Percentiles rank a stretch among this genome's conserved stretches.
phyloP scores from a whole-genome alignment of 75 land plant species.

The Picea sitchensis region DNA sequence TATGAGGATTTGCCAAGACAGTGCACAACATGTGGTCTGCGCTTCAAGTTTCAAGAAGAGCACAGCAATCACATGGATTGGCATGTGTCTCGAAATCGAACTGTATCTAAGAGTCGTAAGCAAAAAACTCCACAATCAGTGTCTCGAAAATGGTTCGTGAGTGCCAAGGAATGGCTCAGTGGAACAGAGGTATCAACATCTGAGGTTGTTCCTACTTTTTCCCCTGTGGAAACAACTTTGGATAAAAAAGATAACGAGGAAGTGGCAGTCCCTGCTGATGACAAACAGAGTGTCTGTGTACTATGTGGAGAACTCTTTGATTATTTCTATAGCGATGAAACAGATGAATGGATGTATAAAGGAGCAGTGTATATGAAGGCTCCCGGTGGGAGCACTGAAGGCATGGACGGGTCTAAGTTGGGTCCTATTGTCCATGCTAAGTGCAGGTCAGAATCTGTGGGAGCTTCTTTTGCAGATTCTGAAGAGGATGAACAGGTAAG shows the following conservation, averaged over 20 bases:
- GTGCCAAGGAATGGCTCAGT: conserved; percentile 80
- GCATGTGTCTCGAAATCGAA: conserved; percentile 92
- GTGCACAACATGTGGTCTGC: conserved; percentile 88
- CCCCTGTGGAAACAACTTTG: conserved; percentile 53
- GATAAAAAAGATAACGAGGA: conserved; percentile 66
- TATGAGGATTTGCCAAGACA: conserved; percentile 90
- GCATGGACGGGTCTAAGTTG: conserved; percentile 42
- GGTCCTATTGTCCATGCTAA: conserved; percentile 92
- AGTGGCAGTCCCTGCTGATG: conserved; percentile 96
- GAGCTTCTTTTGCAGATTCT: conserved; percentile 20
- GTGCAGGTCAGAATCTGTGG: conserved; percentile 57
- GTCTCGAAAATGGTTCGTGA: conserved; percentile 93
- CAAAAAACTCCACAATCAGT: conserved; percentile 60
- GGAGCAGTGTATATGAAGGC: conserved; percentile 96
- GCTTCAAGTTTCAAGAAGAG: conserved; percentile 84
- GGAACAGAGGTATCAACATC: conserved; percentile 68
- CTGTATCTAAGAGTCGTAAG: conserved; percentile 53
- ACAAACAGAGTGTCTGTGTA: conserved; percentile 80
- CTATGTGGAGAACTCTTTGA: conserved; percentile 96
- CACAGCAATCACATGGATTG: conserved; percentile 98
- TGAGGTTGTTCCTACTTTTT: conserved; percentile 71
- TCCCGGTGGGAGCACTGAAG: conserved; percentile 44
- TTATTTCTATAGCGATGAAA: conserved; percentile 94
- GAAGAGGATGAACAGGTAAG: conserved; percentile 32
- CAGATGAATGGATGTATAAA: conserved; percentile 98